phyloP scores from a whole-genome alignment of 1,139 yeast species.

The Starmera stellimalicola region DNA sequence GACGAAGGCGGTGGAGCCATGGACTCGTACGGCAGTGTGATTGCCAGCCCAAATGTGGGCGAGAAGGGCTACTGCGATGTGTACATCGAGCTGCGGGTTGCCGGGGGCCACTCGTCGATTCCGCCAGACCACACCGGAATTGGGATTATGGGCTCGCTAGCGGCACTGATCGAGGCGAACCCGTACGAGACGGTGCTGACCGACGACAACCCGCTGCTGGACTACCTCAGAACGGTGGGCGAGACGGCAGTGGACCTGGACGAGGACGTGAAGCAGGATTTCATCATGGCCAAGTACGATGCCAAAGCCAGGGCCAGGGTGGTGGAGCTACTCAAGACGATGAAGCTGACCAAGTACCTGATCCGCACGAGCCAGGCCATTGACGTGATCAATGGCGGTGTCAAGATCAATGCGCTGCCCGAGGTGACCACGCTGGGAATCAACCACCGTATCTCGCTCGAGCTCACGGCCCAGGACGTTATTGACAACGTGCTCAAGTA shows the following conservation, averaged over 20 bases:
- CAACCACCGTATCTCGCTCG: conserved; percentile 52
- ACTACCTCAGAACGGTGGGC: conserved; percentile 20
- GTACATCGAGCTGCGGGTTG: conserved; percentile 34
- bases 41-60: conserved; percentile 40
- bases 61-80: conserved; percentile 50
- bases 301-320: conserved; percentile 32
- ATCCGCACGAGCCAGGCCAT: conserved; percentile 59
- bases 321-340: conserved; percentile 23
- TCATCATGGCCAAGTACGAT: conserved; percentile 34
- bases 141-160: conserved; percentile 43
- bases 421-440: conserved; percentile 47
- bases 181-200: conserved; percentile 34
- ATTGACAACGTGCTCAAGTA: conserved; percentile 29
- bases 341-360: conserved; percentile 28
- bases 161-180: conserved; percentile 33
- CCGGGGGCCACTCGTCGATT: conserved; percentile 56
- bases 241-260: conserved; percentile 14
- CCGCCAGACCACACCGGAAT: conserved; percentile 58
- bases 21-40: conserved; percentile 19
- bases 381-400: conserved; percentile 64
- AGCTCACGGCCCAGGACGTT: conserved; percentile 34
- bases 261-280: conserved; percentile 20
- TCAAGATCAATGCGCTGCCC: conserved; percentile 63
- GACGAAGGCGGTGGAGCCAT: conserved; percentile 44
- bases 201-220: conserved; percentile 36